Percentiles rank a stretch among this genome's conserved stretches.
These are phyloP conservation scores for Elymus sibiricus DNA, from an alignment of 176 grass and related monocot species.

Conservation along the genomic window DNA sequence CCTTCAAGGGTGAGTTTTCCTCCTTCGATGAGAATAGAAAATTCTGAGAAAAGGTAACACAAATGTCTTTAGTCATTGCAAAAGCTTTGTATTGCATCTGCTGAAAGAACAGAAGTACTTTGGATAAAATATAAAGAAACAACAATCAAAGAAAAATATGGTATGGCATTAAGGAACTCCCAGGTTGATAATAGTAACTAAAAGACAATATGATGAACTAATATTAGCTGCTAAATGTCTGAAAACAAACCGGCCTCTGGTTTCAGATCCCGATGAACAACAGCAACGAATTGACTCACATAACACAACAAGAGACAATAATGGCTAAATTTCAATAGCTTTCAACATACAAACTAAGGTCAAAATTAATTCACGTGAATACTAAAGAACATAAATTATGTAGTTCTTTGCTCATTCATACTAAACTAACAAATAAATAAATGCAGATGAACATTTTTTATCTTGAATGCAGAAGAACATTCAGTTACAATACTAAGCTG, in stretches of 20 bases:
- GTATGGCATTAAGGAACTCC: neutral
- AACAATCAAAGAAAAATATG: neutral
- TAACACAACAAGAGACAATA: too few species aligned
- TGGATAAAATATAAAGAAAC: neutral
- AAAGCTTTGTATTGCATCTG: neutral
- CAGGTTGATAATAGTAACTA: neutral
- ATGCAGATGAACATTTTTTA: too few species aligned
- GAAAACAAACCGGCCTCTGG: constrained; percentile 62
- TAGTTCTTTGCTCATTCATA: too few species aligned
- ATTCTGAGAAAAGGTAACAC: constrained; percentile 55
- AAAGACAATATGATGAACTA: neutral
- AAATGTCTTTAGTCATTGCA: constrained; percentile 22
- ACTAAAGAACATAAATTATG: too few species aligned
- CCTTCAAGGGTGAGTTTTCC: constrained; percentile 81
- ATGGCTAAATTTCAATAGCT: too few species aligned
- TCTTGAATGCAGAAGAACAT: too few species aligned
- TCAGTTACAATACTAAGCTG: too few species aligned
- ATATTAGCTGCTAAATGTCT: constrained; percentile 12
- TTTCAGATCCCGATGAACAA: constrained; percentile 98
- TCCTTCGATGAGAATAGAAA: constrained; percentile 92
- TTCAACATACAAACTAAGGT: too few species aligned
- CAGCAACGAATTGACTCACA: neutral
- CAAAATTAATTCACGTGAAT: too few species aligned
- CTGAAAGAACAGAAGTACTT: neutral
- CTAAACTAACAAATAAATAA: too few species aligned